Conservation (phyloP, 371 early-diverging fungal species). For the Mucor saturninus region DNA sequence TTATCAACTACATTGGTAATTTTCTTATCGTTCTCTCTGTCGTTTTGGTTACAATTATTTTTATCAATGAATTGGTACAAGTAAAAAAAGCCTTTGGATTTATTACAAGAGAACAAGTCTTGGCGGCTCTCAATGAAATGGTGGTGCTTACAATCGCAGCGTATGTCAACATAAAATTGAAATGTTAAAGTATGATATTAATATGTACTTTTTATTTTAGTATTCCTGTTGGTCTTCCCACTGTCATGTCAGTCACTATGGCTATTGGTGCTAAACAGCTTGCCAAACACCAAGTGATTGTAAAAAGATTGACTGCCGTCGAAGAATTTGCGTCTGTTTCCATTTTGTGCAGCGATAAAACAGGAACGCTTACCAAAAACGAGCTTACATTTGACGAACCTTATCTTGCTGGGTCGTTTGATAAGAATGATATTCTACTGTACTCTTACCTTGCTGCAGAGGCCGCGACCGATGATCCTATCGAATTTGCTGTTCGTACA, state of each 20-base stretch:
- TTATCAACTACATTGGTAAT: slow-evolving; percentile 84
- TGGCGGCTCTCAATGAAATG: slow-evolving; percentile 77
- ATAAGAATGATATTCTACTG: slow-evolving; percentile 84
- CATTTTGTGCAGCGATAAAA: slow-evolving; percentile 95
- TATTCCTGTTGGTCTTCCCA: slow-evolving; percentile 95
- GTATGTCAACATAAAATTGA: slow-evolving; percentile 8
- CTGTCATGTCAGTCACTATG: slow-evolving; percentile 95
- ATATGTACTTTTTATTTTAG: slow-evolving; percentile 7
- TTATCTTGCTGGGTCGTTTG: slow-evolving; percentile 74
- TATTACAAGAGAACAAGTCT: slow-evolving; percentile 50
- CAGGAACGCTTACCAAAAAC: slow-evolving; percentile 94
- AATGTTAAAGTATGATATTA: too few relatives aligned
- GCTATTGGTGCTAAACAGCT: slow-evolving; percentile 92
- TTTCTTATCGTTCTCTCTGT: slow-evolving; percentile 77
- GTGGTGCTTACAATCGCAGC: slow-evolving; percentile 43
- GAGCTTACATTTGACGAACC: slow-evolving; percentile 91
- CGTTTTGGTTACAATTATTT: slow-evolving; percentile 78
- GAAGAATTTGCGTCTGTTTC: slow-evolving; percentile 95
- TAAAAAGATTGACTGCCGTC: slow-evolving; percentile 91
- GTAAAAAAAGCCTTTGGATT: slow-evolving; percentile 36
- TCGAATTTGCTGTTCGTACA: slow-evolving; percentile 87
- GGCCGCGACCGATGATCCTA: slow-evolving; percentile 91
- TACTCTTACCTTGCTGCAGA: slow-evolving; percentile 89
- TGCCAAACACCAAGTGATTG: slow-evolving; percentile 91
- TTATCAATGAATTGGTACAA: slow-evolving; percentile 68